These are phyloP conservation scores for Pterocarpus santalinus DNA, from an alignment of 306 rosid genomes.

Conservation along the genomic window DNA sequence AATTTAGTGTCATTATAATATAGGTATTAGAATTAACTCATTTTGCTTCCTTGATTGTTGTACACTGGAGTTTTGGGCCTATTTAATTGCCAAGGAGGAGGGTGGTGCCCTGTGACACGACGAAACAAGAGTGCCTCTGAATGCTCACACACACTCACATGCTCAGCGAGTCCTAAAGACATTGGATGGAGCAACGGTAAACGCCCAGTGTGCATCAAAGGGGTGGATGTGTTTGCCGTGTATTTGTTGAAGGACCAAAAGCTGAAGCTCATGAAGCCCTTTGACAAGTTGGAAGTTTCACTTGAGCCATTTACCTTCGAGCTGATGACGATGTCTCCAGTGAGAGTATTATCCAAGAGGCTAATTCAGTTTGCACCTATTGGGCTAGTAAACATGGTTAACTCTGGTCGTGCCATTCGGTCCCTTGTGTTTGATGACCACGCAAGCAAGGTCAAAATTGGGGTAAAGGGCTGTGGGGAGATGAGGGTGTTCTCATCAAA, in stretches of 20 bases:
- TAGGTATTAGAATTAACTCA: neutral
- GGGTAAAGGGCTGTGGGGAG: conserved; percentile 66
- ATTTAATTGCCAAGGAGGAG: conserved; percentile 90
- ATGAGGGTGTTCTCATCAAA: conserved; percentile 67
- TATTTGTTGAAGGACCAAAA: conserved; percentile 58
- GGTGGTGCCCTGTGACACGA: conserved; percentile 74
- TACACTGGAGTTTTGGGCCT: conserved; percentile 68
- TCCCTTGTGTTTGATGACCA: conserved; percentile 54
- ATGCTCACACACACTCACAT: conserved; percentile 54
- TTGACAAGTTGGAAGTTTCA: conserved; percentile 54
- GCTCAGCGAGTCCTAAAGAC: conserved; percentile 63
- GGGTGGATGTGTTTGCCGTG: conserved; percentile 60
- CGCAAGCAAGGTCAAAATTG: conserved; percentile 47
- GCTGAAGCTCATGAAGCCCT: conserved; percentile 57
- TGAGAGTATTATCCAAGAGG: conserved; percentile 47
- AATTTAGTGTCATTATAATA: no score
- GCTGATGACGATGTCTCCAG: conserved; percentile 69
- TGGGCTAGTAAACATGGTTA: conserved; percentile 79
- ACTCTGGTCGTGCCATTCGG: conserved; percentile 70
- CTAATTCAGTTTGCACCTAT: conserved; percentile 66
- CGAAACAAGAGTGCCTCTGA: conserved; percentile 61
- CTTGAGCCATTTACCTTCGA: conserved; percentile 68
- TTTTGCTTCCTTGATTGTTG: conserved; percentile 40
- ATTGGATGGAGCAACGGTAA: conserved; percentile 69
- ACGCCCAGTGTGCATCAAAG: conserved; percentile 51